phyloP scores from a whole-genome alignment of 2,329 filamentous ascomycete genomes.

The Colletotrichum phormii region DNA sequence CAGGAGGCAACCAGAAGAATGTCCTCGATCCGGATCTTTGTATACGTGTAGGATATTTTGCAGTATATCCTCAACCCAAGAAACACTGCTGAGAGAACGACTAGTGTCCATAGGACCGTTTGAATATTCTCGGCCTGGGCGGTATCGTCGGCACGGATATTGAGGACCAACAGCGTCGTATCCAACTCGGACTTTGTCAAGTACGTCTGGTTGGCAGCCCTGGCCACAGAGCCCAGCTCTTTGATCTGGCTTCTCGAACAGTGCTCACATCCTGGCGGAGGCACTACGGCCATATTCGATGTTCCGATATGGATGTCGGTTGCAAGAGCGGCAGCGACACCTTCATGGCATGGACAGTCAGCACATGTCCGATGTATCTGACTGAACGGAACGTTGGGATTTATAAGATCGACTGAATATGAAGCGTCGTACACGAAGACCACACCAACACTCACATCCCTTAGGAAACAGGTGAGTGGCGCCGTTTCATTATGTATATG shows the following conservation, averaged over 20 bases:
- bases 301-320: constrained; percentile 2
- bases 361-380: background rate
- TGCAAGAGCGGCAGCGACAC: constrained; percentile 3
- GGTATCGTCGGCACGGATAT: constrained; percentile 25
- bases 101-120: constrained; percentile 38
- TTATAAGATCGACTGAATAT: constrained; percentile 4
- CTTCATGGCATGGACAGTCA: constrained; percentile 1
- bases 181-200: constrained; percentile 12
- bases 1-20: constrained; percentile 41
- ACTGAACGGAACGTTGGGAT: background rate
- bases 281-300: constrained; percentile 32
- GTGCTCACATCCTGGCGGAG: constrained; percentile 12
- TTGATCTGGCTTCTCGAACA: constrained; percentile 20
- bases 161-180: constrained; percentile 15
- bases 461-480: background rate
- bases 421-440: background rate
- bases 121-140: constrained; percentile 11
- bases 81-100: constrained; percentile 38
- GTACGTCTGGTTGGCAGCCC: background rate
- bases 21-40: constrained; percentile 43
- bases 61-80: constrained; percentile 41
- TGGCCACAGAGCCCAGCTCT: constrained; percentile 10
- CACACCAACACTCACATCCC: background rate
- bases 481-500: constrained; percentile 15
- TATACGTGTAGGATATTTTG: constrained; percentile 39